Base-by-base conservation (phyloP, 345 rosid species). In the Eucalyptus regnans region DNA sequence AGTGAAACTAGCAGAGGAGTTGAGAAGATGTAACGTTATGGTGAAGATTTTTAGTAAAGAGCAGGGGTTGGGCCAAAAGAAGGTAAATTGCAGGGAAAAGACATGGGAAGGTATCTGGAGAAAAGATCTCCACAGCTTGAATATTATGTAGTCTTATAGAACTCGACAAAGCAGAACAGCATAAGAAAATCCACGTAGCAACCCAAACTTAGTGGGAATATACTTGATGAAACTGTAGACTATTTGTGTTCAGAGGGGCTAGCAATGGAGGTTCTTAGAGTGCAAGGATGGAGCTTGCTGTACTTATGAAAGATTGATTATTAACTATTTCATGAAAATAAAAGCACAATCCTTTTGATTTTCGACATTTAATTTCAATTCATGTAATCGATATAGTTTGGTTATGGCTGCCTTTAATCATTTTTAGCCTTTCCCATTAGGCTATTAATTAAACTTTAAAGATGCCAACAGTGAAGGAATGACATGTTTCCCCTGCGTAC, bases 401-500 rank as follows among this genome's bases (percentile, higher is more conserved):
- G 23, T 49, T 86, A 52, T 33, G 23, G 27, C 29, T 10, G 48
- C 48, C 25, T 41, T 10, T 76, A 37, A 41, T 10, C 48, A 76
- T 76, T 76, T 48, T 46, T 20, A 31, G 33, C 22, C 29, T 62
- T 48, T 48, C 6, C 79, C 29, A 31, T 44, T 43, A 85, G 80
- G 16, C 23, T 31, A 89, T 49, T 64, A 46, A 33, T 44, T 84
- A 58, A 89, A 76, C 48, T 41, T 41, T 37, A 76, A 76, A 37
- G 48, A 76, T 20, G 48, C 48, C 48, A 76, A 76, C 84, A 76
- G 22, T 76, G 84, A 76, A 76, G 84, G 15, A 76, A 76, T 16
- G 46, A 20, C 18, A 79, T 50, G 31, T 50, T 86, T 16, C 17
- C 7, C 25, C 54, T 50, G 23, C 52, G 23, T 94, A 97, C 99